Percentiles rank a stretch among this genome's conserved stretches.
These are phyloP conservation scores for Kalmanozyma brasiliensis DNA, from an alignment of 1,284 basidiomycete genomes.

Conservation along the genomic window DNA sequence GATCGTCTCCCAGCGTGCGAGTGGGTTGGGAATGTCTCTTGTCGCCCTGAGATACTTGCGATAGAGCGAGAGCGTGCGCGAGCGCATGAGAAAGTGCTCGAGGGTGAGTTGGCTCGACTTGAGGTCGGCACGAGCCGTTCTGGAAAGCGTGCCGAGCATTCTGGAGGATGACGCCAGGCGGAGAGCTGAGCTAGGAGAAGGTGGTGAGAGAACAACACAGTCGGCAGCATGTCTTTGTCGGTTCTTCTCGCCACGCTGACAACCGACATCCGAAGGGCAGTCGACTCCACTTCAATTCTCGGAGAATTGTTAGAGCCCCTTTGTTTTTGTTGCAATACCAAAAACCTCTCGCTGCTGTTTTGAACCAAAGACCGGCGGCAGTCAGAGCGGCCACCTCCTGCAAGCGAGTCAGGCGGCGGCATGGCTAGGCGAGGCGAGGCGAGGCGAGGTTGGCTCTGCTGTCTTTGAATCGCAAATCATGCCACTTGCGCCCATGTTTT, in stretches of 20 bases:
- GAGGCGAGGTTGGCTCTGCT: too few species aligned
- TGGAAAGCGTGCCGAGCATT: slow-evolving; percentile 19
- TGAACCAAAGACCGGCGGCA: too few species aligned
- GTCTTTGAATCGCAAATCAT: too few species aligned
- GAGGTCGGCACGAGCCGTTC: slow-evolving; percentile 30
- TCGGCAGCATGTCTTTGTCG: too few species aligned
- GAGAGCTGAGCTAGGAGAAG: neutral
- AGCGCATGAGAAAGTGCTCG: slow-evolving; percentile 54
- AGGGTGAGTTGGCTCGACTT: slow-evolving; percentile 48
- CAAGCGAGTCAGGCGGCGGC: too few species aligned
- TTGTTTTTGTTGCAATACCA: too few species aligned
- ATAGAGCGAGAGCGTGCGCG: slow-evolving; percentile 47
- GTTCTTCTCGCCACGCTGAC: too few species aligned
- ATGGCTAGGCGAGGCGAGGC: neutral
- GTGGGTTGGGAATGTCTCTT: slow-evolving; percentile 56
- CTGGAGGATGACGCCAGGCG: neutral
- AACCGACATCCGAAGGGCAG: neutral
- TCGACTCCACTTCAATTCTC: neutral
- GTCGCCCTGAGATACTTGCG: slow-evolving; percentile 56
- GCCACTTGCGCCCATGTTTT: too few species aligned
- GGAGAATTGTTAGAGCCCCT: too few species aligned
- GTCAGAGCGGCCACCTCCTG: too few species aligned
- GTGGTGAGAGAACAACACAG: too few species aligned
- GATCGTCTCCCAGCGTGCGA: slow-evolving; percentile 58
- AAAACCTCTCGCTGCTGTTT: too few species aligned